Percentiles rank a stretch among this genome's conserved stretches.
phyloP scores from a whole-genome alignment of 768 basidiomycete genomes.

The Suillus bovinus region DNA sequence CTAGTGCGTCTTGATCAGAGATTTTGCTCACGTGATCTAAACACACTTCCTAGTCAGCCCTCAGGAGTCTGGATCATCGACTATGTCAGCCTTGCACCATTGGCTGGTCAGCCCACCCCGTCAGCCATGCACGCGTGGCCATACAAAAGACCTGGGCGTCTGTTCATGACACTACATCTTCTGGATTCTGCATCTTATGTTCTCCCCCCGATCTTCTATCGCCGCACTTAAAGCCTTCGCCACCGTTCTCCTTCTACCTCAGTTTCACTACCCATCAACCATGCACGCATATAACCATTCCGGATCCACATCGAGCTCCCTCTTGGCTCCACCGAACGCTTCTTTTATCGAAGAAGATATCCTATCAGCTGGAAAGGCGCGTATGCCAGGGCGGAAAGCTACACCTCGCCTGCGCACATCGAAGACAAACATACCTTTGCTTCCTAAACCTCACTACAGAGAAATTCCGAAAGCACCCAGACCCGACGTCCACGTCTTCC shows the following conservation, averaged over 20 bases:
- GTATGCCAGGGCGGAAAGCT: constrained; percentile 16
- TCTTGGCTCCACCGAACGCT: constrained; percentile 10
- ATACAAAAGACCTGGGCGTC: constrained; percentile 9
- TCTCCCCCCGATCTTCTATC: background rate
- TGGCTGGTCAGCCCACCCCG: constrained; percentile 10
- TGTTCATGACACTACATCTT: background rate
- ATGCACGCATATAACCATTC: constrained; percentile 9
- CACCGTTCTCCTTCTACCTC: constrained; percentile 9
- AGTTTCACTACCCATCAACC: constrained; percentile 11
- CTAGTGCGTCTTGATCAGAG: background rate
- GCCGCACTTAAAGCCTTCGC: constrained; percentile 6
- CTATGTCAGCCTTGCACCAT: background rate
- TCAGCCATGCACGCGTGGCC: constrained; percentile 16
- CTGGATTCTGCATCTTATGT: background rate
- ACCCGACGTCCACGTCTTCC: constrained; percentile 27
- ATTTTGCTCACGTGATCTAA: background rate
- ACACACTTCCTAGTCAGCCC: constrained; percentile 3
- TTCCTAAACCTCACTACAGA: constrained; percentile 14
- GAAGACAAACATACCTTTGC: constrained; percentile 19
- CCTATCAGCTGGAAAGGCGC: constrained; percentile 24
- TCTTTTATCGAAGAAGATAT: constrained; percentile 21
- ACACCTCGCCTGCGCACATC: background rate
- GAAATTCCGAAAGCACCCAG: constrained; percentile 29
- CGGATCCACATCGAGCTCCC: constrained; percentile 2
- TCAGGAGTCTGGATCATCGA: background rate